Evolutionary conservation across 2,329 filamentous ascomycete species (phyloP).

Genomic region (Achaetomium macrosporum): DNA sequence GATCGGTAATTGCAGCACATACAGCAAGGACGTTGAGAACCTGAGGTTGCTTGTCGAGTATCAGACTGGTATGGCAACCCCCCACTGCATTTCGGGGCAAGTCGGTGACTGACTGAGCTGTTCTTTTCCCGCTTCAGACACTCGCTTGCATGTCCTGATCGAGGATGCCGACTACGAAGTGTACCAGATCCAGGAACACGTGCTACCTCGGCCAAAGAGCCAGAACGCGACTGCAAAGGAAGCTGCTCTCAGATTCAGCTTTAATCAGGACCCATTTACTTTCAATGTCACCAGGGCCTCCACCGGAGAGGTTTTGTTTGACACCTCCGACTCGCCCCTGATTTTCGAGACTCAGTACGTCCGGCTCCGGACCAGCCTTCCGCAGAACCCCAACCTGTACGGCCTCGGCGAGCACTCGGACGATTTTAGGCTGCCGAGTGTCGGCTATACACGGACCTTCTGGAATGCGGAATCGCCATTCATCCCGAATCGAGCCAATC

Average conservation of each 20-base stretch:
- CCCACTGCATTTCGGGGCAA: not conserved
- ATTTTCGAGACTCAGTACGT: slow-evolving; percentile 73
- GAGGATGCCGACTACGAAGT: slow-evolving; percentile 63
- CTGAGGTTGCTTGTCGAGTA: slow-evolving; percentile 30
- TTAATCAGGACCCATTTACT: slow-evolving; percentile 44
- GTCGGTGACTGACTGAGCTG: not conserved
- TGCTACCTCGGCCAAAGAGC: slow-evolving; percentile 55
- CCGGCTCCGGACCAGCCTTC: slow-evolving; percentile 61
- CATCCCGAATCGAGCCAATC: slow-evolving; percentile 54
- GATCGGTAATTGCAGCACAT: slow-evolving; percentile 64
- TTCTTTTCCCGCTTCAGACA: not conserved
- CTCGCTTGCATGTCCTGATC: slow-evolving; percentile 62
- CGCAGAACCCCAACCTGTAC: slow-evolving; percentile 62
- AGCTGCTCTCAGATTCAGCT: slow-evolving; percentile 41
- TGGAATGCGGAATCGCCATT: slow-evolving; percentile 63
- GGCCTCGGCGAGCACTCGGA: slow-evolving; percentile 73
- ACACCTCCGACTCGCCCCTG: slow-evolving; percentile 42
- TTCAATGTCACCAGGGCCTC: slow-evolving; percentile 50
- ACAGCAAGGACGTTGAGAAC: slow-evolving; percentile 64
- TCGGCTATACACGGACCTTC: slow-evolving; percentile 61
- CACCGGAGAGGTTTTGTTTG: slow-evolving; percentile 52
- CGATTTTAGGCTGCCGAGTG: slow-evolving; percentile 58
- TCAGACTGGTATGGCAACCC: slow-evolving; percentile 25
- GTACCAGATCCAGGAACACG: slow-evolving; percentile 67
- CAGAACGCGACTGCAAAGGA: slow-evolving; percentile 21